Evolutionary conservation across 371 early-diverging fungal genomes (phyloP).

Genomic region (Syncephalastrum monosporum): DNA sequence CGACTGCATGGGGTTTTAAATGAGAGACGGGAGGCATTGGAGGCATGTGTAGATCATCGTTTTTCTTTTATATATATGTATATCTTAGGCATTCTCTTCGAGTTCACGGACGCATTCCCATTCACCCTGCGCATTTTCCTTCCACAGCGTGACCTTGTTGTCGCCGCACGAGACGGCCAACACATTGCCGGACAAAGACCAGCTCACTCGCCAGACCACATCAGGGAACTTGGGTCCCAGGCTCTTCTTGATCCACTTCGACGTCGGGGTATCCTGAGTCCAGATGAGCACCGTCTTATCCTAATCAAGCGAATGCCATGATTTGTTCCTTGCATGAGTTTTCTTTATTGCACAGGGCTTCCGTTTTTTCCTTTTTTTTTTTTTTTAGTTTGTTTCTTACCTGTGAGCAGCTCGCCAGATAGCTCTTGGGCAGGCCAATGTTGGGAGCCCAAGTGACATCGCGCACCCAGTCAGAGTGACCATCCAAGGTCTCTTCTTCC

Average conservation of each 20-base stretch:
- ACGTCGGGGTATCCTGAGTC: conserved; percentile 78
- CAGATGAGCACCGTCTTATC: conserved; percentile 96
- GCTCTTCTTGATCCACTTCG: conserved; percentile 73
- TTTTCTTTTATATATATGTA: neutral
- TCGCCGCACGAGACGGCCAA: conserved; percentile 96
- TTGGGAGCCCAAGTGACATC: conserved; percentile 97
- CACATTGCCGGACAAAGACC: conserved; percentile 93
- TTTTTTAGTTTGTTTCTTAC: conserved; percentile 25
- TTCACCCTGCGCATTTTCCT: conserved; percentile 88
- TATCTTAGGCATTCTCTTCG: conserved; percentile 59
- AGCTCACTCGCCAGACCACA: conserved; percentile 97
- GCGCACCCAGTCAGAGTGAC: conserved; percentile 98
- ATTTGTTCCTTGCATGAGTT: no score
- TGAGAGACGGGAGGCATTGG: no score
- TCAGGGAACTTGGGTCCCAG: conserved; percentile 89
- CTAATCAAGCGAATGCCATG: conserved; percentile 18
- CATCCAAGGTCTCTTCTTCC: conserved; percentile 81
- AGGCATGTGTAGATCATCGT: no score
- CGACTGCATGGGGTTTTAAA: no score
- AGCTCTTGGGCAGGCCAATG: conserved; percentile 86
- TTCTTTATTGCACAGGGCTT: neutral
- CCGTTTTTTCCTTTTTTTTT: neutral
- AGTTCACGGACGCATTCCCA: conserved; percentile 85
- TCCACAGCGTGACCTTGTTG: conserved; percentile 95
- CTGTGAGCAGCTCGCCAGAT: conserved; percentile 93